A percentile compares a stretch with the other conserved stretches of the same genome.
Conservation (phyloP, 106 monocot genomes). For the Hemerocallis citrina region DNA sequence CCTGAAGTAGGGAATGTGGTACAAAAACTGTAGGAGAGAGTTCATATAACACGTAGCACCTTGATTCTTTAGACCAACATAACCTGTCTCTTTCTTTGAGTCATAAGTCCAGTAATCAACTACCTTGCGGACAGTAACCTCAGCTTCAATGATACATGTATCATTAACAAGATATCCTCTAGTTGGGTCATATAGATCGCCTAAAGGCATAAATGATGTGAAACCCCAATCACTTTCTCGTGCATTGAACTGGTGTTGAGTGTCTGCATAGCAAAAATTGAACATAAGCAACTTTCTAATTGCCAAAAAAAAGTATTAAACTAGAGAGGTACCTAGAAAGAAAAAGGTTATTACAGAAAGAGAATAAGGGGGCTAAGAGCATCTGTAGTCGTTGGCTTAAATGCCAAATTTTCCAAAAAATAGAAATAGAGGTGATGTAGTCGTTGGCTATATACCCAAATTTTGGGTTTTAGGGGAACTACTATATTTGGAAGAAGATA, state of each 20-base stretch:
- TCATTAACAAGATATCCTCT: conserved; percentile 55
- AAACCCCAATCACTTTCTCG: conserved; percentile 75
- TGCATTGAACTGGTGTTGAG: conserved; percentile 64
- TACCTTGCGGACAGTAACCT: conserved; percentile 47
- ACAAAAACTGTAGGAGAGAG: conserved; percentile 60
- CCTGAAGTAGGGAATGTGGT: conserved; percentile 68
- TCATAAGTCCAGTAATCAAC: conserved; percentile 60
- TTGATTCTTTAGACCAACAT: conserved; percentile 75
- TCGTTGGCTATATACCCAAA: no score
- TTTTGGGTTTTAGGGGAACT: no score
- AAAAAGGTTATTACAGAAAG: no score
- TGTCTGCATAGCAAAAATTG: conserved; percentile 31
- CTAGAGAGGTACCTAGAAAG: no score
- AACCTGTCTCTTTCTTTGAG: conserved; percentile 67
- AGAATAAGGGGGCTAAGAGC: no score
- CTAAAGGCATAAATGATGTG: conserved; percentile 65
- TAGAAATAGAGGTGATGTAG: no score
- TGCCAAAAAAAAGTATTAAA: not conserved
- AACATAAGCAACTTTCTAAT: no score
- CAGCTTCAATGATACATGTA: conserved; percentile 48
- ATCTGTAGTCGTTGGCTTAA: no score
- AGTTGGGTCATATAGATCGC: conserved; percentile 52
- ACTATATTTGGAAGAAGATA: no score
- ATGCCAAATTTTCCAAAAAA: no score
- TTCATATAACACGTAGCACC: conserved; percentile 79